Conservation (phyloP, 495 filamentous ascomycete species). For the Xeromyces bisporus region DNA sequence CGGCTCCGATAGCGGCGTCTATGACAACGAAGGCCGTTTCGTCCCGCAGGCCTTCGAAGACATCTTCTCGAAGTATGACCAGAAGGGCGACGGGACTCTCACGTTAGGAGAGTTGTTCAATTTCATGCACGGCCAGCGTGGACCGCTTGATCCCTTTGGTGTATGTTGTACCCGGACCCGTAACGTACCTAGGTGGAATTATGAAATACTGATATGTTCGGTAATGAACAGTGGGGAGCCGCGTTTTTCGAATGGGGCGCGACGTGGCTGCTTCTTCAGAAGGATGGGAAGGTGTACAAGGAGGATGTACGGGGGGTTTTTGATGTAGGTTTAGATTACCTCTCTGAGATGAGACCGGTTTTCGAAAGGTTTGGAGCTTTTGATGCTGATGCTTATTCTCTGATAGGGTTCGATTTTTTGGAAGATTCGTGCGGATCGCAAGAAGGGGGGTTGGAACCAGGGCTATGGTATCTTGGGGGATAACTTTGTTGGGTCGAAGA, state of each 20-base stretch:
- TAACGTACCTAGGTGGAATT: too few species aligned
- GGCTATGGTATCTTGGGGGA: background rate
- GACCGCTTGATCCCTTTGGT: conserved; percentile 29
- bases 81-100: conserved; percentile 15
- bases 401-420: background rate
- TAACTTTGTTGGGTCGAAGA: background rate
- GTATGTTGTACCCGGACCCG: conserved; percentile 7
- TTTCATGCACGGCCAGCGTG: conserved; percentile 24
- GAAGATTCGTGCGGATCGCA: background rate
- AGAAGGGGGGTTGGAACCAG: background rate
- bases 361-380: too few species aligned
- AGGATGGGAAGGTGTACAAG: conserved; percentile 28
- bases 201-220: background rate
- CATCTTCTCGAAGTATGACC: conserved; percentile 37
- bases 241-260: conserved; percentile 23
- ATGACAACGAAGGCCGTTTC: conserved; percentile 38
- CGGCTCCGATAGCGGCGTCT: conserved; percentile 35
- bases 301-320: conserved; percentile 27
- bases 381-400: too few species aligned
- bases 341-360: background rate
- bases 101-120: conserved; percentile 13
- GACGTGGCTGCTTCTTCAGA: conserved; percentile 31
- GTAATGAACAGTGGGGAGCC: conserved; percentile 3
- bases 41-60: conserved; percentile 40
- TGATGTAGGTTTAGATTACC: conserved; percentile 17